phyloP scores from a whole-genome alignment of 2,329 filamentous ascomycete genomes.

The Ramularia endophylla region DNA sequence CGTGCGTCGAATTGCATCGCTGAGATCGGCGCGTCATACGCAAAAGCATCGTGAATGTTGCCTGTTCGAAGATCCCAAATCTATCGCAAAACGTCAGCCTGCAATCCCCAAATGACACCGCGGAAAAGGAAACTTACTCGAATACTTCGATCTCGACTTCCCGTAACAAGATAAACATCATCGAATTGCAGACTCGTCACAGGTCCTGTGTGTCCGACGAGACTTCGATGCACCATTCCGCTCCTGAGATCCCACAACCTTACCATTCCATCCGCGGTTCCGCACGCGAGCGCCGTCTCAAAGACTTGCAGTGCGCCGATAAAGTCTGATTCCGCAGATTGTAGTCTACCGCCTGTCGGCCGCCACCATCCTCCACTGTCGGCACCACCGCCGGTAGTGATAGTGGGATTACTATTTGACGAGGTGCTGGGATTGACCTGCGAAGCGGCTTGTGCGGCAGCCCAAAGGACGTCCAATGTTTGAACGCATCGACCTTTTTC shows the following conservation, averaged over 20 bases:
- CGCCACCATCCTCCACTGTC: conserved; percentile 57
- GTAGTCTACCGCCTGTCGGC: conserved; percentile 52
- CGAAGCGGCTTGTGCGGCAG: conserved; percentile 73
- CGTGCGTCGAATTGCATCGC: conserved; percentile 96
- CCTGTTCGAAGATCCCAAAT: conserved; percentile 98
- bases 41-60: conserved; percentile 91
- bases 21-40: conserved; percentile 85
- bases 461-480: conserved; percentile 96
- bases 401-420: conserved; percentile 5
- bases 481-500: conserved; percentile 97
- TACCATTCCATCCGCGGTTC: conserved; percentile 96
- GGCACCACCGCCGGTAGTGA: conserved; percentile 6
- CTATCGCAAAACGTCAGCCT: conserved; percentile 46
- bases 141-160: conserved; percentile 86
- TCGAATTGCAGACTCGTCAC: conserved; percentile 96
- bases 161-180: conserved; percentile 89
- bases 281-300: conserved; percentile 89
- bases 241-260: conserved; percentile 93
- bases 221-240: conserved; percentile 91
- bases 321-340: conserved; percentile 73
- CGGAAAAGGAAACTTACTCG: conserved; percentile 58
- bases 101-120: neutral
- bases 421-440: conserved; percentile 48
- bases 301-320: conserved; percentile 94
- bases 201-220: conserved; percentile 91